A percentile compares a stretch with the other conserved stretches of the same genome.
Evolutionary conservation across 2,329 filamentous ascomycete species (phyloP).

Genomic region (Fusarium kyushuense): DNA sequence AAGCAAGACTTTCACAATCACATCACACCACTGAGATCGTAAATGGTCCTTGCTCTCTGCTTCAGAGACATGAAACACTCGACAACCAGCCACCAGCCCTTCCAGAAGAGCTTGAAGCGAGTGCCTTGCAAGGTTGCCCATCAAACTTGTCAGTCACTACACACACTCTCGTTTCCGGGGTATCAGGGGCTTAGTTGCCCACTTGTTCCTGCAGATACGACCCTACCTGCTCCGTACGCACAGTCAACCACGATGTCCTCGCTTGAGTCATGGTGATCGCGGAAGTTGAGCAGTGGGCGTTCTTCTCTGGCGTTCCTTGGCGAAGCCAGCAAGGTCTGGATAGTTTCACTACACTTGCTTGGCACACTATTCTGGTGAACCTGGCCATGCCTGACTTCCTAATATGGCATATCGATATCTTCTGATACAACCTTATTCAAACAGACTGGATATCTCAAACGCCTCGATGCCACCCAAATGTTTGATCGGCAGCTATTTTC

Average conservation of each 20-base stretch:
- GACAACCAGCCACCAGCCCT: constrained; percentile 36
- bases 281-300: constrained; percentile 13
- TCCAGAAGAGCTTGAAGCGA: constrained; percentile 47
- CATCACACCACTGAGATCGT: constrained; percentile 40
- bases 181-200: constrained; percentile 34
- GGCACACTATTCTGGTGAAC: constrained; percentile 30
- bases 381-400: constrained; percentile 9
- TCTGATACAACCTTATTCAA: constrained; percentile 27
- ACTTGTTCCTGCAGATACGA: constrained; percentile 41
- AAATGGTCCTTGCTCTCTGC: constrained; percentile 32
- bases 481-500: constrained; percentile 36
- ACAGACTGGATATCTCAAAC: constrained; percentile 35
- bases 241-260: constrained; percentile 25
- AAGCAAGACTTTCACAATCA: constrained; percentile 12
- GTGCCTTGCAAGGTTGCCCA: constrained; percentile 20
- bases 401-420: constrained; percentile 20
- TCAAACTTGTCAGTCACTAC: constrained; percentile 29
- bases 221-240: constrained; percentile 9
- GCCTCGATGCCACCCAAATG: constrained; percentile 17
- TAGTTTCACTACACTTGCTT: constrained; percentile 36
- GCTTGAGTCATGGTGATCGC: constrained; percentile 41
- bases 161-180: constrained; percentile 36
- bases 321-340: constrained; percentile 31
- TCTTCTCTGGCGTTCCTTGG: constrained; percentile 11
- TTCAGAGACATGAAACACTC: constrained; percentile 46